Evolutionary conservation across 805 yeast species (phyloP).

Genomic region (Vanderwaltozyma polyspora): DNA sequence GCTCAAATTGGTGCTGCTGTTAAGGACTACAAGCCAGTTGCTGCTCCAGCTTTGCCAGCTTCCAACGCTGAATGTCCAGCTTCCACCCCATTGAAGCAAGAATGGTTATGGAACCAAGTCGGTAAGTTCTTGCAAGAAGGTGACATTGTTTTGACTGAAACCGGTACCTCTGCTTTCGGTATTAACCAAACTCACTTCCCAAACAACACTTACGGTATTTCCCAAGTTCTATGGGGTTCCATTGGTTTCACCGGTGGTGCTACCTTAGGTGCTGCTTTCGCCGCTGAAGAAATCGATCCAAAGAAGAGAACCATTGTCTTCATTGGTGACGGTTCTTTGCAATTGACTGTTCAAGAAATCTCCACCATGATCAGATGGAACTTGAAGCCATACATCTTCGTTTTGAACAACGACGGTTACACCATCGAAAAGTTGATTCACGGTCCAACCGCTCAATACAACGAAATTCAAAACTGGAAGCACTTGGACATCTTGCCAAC

Average conservation of each 20-base stretch:
- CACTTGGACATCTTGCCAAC: slow-evolving; percentile 45
- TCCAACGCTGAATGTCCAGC: slow-evolving; percentile 34
- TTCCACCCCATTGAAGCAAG: slow-evolving; percentile 43
- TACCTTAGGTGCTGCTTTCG: slow-evolving; percentile 56
- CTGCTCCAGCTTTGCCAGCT: slow-evolving; percentile 43
- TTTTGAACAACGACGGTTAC: slow-evolving; percentile 63
- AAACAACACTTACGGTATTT: slow-evolving; percentile 47
- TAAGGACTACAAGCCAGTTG: slow-evolving; percentile 37
- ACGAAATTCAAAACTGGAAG: slow-evolving; percentile 60
- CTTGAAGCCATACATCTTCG: slow-evolving; percentile 55
- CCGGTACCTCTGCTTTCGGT: slow-evolving; percentile 71
- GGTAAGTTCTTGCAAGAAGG: slow-evolving; percentile 54
- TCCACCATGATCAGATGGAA: slow-evolving; percentile 60
- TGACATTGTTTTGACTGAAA: slow-evolving; percentile 58
- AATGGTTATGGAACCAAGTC: slow-evolving; percentile 58
- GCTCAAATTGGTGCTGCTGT: slow-evolving; percentile 29
- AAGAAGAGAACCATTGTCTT: slow-evolving; percentile 52
- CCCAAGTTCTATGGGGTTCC: slow-evolving; percentile 70
- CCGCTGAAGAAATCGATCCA: slow-evolving; percentile 53
- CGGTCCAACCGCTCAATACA: slow-evolving; percentile 54
- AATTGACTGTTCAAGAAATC: slow-evolving; percentile 63
- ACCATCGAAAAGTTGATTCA: slow-evolving; percentile 67
- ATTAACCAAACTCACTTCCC: slow-evolving; percentile 58
- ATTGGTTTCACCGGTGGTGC: slow-evolving; percentile 65
- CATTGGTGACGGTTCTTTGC: slow-evolving; percentile 69